Conservation (phyloP, 1,284 basidiomycete species). For the Fomes fomentarius region DNA sequence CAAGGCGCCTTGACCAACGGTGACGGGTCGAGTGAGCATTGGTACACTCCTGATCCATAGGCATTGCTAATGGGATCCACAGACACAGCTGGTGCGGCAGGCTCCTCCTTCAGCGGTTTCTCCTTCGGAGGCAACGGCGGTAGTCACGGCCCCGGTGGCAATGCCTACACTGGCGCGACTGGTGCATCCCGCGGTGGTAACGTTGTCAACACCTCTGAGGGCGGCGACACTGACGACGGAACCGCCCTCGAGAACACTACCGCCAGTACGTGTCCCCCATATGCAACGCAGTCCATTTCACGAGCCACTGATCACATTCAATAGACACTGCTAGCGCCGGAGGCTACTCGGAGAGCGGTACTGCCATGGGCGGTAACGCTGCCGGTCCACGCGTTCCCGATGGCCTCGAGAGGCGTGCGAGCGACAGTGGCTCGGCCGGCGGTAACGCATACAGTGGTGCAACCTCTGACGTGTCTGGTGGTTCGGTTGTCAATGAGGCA, state of each 20-base stretch:
- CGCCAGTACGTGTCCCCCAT: conserved; percentile 18
- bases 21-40: conserved; percentile 24
- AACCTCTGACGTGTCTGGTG: conserved; percentile 25
- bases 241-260: conserved; percentile 18
- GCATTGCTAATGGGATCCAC: not conserved
- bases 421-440: conserved; percentile 26
- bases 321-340: conserved; percentile 28
- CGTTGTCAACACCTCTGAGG: conserved; percentile 18
- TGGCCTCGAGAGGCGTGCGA: conserved; percentile 19
- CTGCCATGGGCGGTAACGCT: conserved; percentile 30
- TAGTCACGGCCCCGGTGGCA: conserved; percentile 29
- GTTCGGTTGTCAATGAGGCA: conserved; percentile 25
- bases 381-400: not conserved
- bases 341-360: conserved; percentile 31
- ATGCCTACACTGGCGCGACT: conserved; percentile 26
- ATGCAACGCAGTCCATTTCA: not conserved
- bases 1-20: conserved; percentile 10
- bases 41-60: not conserved
- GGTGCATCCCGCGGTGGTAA: conserved; percentile 28
- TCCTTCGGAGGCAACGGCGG: conserved; percentile 26
- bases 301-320: not conserved
- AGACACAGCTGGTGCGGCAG: conserved; percentile 25
- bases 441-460: conserved; percentile 30
- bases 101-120: conserved; percentile 28
- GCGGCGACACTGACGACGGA: conserved; percentile 2